A percentile compares a stretch with the other conserved stretches of the same genome.
These are phyloP conservation scores for Aegilops sharonensis DNA, from an alignment of 176 grass and related monocot genomes.

Conservation along the genomic window DNA sequence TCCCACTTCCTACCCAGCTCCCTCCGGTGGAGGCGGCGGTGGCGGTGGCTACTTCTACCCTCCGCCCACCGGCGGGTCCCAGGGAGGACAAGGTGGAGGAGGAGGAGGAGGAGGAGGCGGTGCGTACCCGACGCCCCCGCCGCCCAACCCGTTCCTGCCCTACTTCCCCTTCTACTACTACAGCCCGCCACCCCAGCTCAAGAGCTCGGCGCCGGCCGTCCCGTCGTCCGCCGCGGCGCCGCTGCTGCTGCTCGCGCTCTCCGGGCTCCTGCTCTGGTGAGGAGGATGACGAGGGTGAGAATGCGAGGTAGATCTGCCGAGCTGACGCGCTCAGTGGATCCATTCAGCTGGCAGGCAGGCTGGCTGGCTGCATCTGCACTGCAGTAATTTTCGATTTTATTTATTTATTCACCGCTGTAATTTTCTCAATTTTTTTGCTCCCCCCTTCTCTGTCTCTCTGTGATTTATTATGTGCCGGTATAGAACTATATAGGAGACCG, in stretches of 20 bases:
- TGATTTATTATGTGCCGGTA: background rate
- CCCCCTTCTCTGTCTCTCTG: background rate
- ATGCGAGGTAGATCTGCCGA: conserved; percentile 24
- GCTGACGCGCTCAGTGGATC: background rate
- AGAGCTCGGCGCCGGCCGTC: conserved; percentile 1
- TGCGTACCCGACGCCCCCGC: conserved; percentile 61
- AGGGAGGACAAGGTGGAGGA: background rate
- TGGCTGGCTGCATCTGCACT: background rate
- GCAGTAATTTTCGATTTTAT: conserved; percentile 3
- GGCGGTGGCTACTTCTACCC: conserved; percentile 36
- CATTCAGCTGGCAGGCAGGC: background rate
- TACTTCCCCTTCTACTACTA: conserved; percentile 99
- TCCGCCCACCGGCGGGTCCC: conserved; percentile 8
- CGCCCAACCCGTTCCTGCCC: conserved; percentile 92
- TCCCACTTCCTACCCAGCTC: conserved; percentile 38
- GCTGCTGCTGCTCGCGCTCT: background rate
- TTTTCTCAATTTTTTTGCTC: background rate
- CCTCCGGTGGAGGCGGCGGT: background rate
- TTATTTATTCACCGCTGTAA: background rate
- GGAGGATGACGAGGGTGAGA: background rate
- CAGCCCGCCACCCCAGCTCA: conserved; percentile 61
- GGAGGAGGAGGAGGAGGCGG: background rate
- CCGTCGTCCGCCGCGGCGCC: background rate
- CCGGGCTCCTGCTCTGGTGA: conserved; percentile 21
- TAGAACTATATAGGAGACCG: background rate